Percentiles rank a stretch among this genome's conserved stretches.
phyloP scores from a whole-genome alignment of 2,329 filamentous ascomycete species.

The Xylaria sp. region DNA sequence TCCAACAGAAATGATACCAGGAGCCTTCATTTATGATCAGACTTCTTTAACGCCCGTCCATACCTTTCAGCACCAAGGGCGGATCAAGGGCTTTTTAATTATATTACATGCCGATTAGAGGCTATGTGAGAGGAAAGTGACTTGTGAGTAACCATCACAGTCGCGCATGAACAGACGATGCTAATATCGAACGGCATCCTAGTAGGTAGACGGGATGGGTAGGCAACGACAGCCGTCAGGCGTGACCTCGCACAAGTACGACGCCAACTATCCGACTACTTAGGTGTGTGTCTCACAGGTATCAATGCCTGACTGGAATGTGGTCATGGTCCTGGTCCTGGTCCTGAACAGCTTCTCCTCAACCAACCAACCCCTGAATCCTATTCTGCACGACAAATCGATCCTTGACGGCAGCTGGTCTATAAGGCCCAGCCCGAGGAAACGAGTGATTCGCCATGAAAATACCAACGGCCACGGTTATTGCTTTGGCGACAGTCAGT shows the following conservation, averaged over 20 bases:
- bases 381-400: not conserved
- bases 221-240: not conserved
- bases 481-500: slow-evolving; percentile 14
- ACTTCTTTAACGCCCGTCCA: no score
- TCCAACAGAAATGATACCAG: no score
- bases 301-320: slow-evolving; percentile 20
- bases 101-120: no score
- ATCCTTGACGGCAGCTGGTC: not conserved
- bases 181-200: no score
- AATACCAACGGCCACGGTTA: not conserved
- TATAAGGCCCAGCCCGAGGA: not conserved
- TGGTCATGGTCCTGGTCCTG: not conserved
- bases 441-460: slow-evolving; percentile 12
- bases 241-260: slow-evolving; percentile 1
- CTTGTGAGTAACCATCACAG: no score
- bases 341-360: not conserved
- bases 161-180: no score
- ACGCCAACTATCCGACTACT: not conserved
- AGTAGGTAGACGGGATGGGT: no score
- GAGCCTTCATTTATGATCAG: no score
- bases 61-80: no score
- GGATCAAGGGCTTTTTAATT: no score
- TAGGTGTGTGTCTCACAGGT: slow-evolving; percentile 5
- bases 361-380: not conserved
- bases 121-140: no score